Base-by-base conservation (phyloP, 2,329 filamentous ascomycete genomes). In the Colletotrichum caudatum region DNA sequence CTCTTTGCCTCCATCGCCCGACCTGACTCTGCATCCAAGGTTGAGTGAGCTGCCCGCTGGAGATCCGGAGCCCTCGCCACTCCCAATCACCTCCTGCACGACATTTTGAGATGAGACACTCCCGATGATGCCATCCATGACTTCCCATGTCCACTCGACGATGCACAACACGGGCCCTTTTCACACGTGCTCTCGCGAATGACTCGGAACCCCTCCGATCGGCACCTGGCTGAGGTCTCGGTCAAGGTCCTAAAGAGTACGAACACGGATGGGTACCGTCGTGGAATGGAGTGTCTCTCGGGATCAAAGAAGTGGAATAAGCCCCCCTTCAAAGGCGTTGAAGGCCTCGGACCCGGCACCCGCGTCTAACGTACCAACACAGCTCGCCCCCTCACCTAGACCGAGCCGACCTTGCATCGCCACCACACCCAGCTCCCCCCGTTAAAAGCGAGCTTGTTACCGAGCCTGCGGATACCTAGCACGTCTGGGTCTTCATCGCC, bases 1-100 rank as follows among this genome's bases (percentile, higher is more conserved):
- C 58, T 68, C 44, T 68, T 48, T 48, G 46, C 46, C 23, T 56
- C 57, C 51, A 46, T 71, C 64, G 69, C 48, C 44, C 35, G 64
- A 61, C 64, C 44, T 44, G 64, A 61, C 64, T 67, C 57, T 62
- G 58, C 56, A 50, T 61, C n/a, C 1, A 23, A 48, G 2, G 46
- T 2, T 5, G 46, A n/a, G 8, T 12, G n/a, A 48, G 4, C 29
- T 35, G 23, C 8, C 50, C 12, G 20, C 41, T 61, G 41, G 58
- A 23, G 41, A 37, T n/a, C 26, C 44, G n/a, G 16, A 37, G 16
- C 39, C 50, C 56, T 29, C 29, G 29, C 63, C 56, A 44, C 63
- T 33, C 48, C 50, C 56, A 57, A 67, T 71, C 57, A 12, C 57
- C 58, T 46, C 50, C 64, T 71, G 68, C 68, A 71, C 64, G 68